These are phyloP conservation scores for Colletotrichum sidae DNA, from an alignment of 2,329 filamentous ascomycete genomes.

Conservation along the genomic window DNA sequence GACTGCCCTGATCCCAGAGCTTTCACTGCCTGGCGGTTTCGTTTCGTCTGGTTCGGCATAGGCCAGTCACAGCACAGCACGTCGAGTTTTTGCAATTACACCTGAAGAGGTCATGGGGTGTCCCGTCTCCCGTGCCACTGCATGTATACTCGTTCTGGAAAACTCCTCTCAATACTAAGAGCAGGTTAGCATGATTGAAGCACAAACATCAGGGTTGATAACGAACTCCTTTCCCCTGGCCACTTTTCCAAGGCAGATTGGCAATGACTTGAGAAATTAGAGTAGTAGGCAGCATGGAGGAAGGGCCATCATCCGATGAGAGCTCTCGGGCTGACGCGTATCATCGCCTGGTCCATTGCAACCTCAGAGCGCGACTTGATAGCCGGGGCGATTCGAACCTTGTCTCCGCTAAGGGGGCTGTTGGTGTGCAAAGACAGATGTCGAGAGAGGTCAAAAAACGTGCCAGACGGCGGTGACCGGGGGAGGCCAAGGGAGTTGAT, in stretches of 20 bases:
- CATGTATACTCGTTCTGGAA: too few relatives aligned
- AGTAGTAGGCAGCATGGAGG: not conserved
- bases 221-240: too few relatives aligned
- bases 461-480: conserved; percentile 23
- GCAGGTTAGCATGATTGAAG: not conserved
- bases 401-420: conserved; percentile 15
- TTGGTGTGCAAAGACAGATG: conserved; percentile 10
- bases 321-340: not conserved
- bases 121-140: too few relatives aligned
- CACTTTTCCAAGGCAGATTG: too few relatives aligned
- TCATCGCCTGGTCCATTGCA: not conserved
- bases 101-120: too few relatives aligned
- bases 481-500: conserved; percentile 14
- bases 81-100: too few relatives aligned
- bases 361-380: conserved; percentile 14
- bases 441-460: conserved; percentile 15
- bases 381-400: conserved; percentile 2
- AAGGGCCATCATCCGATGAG: not conserved
- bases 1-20: too few relatives aligned
- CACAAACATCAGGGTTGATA: too few relatives aligned
- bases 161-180: not conserved
- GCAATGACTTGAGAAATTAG: too few relatives aligned
- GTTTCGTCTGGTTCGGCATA: too few relatives aligned
- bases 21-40: too few relatives aligned
- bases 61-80: too few relatives aligned